Evolutionary conservation across 352 stramenopile species (phyloP).

Genomic region (Phytophthora sansomeana): DNA sequence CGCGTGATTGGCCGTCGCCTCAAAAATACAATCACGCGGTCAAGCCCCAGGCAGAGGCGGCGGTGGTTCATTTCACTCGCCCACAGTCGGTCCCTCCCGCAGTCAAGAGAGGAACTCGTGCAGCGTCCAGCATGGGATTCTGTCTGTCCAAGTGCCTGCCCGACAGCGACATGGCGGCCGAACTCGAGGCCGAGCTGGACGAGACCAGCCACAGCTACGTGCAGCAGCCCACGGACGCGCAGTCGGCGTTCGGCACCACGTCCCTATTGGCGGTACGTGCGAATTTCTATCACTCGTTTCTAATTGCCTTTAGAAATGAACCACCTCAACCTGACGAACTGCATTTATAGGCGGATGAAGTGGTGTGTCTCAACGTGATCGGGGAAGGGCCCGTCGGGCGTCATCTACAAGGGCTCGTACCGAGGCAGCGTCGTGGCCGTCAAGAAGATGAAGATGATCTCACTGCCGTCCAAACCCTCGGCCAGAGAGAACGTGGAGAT

Average conservation of each 20-base stretch:
- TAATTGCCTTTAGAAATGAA: no score
- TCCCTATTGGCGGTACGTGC: slow-evolving; percentile 73
- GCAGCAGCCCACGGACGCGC: slow-evolving; percentile 44
- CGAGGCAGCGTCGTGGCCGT: slow-evolving; percentile 85
- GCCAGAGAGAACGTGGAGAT: slow-evolving; percentile 82
- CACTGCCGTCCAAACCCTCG: slow-evolving; percentile 57
- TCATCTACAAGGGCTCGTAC: slow-evolving; percentile 90
- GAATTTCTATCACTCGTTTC: not conserved
- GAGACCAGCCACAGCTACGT: slow-evolving; percentile 69
- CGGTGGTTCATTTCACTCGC: slow-evolving; percentile 2
- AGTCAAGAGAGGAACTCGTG: slow-evolving; percentile 4
- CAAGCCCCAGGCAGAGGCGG: slow-evolving; percentile 24
- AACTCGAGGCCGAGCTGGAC: slow-evolving; percentile 87
- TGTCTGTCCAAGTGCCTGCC: slow-evolving; percentile 88
- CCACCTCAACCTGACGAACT: no score
- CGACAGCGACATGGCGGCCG: slow-evolving; percentile 83
- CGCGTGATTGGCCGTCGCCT: slow-evolving; percentile 16
- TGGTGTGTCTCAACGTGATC: slow-evolving; percentile 81
- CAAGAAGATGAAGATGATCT: slow-evolving; percentile 90
- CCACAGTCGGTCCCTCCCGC: slow-evolving; percentile 25
- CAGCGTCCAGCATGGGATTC: slow-evolving; percentile 65
- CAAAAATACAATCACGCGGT: slow-evolving; percentile 33
- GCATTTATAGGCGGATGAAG: slow-evolving; percentile 73
- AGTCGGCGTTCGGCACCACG: slow-evolving; percentile 73
- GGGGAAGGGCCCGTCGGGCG: slow-evolving; percentile 80